Evolutionary conservation across 2,329 filamentous ascomycete species (phyloP).

Genomic region (Sporothrix humicola): DNA sequence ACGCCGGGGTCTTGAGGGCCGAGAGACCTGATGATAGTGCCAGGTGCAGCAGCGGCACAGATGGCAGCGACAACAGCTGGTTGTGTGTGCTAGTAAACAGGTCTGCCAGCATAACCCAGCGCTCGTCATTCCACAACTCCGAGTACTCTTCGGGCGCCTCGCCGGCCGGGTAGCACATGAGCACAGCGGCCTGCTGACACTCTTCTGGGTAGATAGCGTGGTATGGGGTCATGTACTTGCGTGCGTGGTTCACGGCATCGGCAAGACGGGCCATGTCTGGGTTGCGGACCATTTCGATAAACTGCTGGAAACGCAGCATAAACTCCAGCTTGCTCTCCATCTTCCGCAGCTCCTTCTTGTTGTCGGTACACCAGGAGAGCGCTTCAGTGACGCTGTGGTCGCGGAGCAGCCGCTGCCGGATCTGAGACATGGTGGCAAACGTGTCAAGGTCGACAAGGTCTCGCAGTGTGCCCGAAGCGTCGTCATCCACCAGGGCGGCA

Average conservation of each 20-base stretch:
- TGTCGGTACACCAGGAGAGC: constrained; percentile 88
- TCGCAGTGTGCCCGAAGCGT: constrained; percentile 57
- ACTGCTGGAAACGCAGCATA: constrained; percentile 91
- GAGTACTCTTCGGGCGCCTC: constrained; percentile 51
- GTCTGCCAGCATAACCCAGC: constrained; percentile 78
- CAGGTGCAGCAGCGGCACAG: constrained; percentile 83
- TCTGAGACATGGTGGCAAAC: constrained; percentile 79
- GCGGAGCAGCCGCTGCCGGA: constrained; percentile 71
- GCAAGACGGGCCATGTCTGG: constrained; percentile 67
- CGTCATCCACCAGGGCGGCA: constrained; percentile 64
- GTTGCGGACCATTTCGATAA: constrained; percentile 83
- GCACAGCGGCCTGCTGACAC: constrained; percentile 74
- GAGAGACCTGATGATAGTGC: constrained; percentile 90
- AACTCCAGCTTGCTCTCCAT: constrained; percentile 90
- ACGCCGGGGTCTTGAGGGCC: constrained; percentile 92
- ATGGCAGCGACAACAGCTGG: constrained; percentile 79
- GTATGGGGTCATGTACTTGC: constrained; percentile 77
- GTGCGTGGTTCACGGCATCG: constrained; percentile 82
- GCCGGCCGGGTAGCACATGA: constrained; percentile 75
- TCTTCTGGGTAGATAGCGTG: constrained; percentile 70
- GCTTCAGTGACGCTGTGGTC: constrained; percentile 77
- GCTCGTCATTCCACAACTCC: constrained; percentile 71
- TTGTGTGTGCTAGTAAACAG: constrained; percentile 89
- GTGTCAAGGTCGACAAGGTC: constrained; percentile 88
- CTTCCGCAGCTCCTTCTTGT: constrained; percentile 90